Evolutionary conservation across 768 basidiomycete genomes (phyloP).

Genomic region (Suillus bovinus): DNA sequence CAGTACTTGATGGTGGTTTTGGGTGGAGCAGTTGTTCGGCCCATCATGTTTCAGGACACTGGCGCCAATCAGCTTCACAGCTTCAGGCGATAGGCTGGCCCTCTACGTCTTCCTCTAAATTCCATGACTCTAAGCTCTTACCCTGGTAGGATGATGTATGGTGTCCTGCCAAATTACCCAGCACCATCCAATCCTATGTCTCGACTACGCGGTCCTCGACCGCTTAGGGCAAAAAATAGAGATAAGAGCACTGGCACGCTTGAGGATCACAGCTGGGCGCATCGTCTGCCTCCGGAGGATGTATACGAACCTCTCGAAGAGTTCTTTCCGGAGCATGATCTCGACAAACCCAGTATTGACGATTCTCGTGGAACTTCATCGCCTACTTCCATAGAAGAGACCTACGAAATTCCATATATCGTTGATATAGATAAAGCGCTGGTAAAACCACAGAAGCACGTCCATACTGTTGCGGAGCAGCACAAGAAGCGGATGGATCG

Average conservation of each 20-base stretch:
- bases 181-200: constrained; percentile 18
- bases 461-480: constrained; percentile 88
- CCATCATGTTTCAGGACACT: constrained; percentile 57
- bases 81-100: neutral
- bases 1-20: no score
- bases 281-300: constrained; percentile 88
- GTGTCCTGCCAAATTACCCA: constrained; percentile 19
- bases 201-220: constrained; percentile 16
- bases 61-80: constrained; percentile 7
- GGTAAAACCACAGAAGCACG: constrained; percentile 80
- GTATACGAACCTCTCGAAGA: constrained; percentile 91
- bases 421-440: constrained; percentile 38
- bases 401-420: constrained; percentile 39
- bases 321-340: constrained; percentile 95
- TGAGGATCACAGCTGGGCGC: constrained; percentile 79
- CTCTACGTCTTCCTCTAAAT: constrained; percentile 30
- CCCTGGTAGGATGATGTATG: constrained; percentile 13
- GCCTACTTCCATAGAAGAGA: constrained; percentile 66
- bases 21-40: neutral
- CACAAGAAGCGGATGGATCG: constrained; percentile 77
- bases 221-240: constrained; percentile 31
- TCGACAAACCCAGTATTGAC: constrained; percentile 95
- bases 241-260: constrained; percentile 56
- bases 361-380: constrained; percentile 79
- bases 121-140: constrained; percentile 26